Conservation (phyloP, 2,329 filamentous ascomycete species). For the Fusarium tuaranense region DNA sequence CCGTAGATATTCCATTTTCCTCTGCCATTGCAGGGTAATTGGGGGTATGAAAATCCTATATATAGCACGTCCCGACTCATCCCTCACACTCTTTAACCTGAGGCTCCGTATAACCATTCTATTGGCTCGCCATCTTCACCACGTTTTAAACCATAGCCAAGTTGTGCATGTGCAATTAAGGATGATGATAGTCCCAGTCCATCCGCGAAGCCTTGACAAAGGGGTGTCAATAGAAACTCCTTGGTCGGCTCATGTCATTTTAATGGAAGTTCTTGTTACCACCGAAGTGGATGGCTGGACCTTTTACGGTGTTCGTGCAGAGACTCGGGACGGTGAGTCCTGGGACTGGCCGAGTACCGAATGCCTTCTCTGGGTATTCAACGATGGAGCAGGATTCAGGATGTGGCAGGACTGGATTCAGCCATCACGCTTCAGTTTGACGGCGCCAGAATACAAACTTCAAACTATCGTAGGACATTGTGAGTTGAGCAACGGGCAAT, state of each 20-base stretch:
- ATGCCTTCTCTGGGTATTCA: neutral
- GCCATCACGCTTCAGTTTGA: neutral
- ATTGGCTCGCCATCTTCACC: too few relatives aligned
- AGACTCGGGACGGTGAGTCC: neutral
- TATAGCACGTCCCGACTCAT: too few relatives aligned
- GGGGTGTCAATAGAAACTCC: neutral
- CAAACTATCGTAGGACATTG: neutral
- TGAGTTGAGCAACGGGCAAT: neutral
- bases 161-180: too few relatives aligned
- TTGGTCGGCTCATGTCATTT: neutral
- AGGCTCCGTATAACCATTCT: too few relatives aligned
- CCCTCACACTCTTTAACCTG: too few relatives aligned
- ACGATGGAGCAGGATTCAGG: neutral
- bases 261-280: neutral
- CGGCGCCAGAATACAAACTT: neutral
- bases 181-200: neutral
- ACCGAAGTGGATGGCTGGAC: neutral
- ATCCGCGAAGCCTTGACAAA: neutral
- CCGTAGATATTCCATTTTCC: too few relatives aligned
- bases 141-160: too few relatives aligned
- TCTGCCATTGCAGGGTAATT: too few relatives aligned
- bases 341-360: neutral
- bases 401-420: neutral
- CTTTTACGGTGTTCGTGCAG: neutral
- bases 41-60: too few relatives aligned